phyloP scores from a whole-genome alignment of 441 rosid genomes.

The Euphorbia celastroides region DNA sequence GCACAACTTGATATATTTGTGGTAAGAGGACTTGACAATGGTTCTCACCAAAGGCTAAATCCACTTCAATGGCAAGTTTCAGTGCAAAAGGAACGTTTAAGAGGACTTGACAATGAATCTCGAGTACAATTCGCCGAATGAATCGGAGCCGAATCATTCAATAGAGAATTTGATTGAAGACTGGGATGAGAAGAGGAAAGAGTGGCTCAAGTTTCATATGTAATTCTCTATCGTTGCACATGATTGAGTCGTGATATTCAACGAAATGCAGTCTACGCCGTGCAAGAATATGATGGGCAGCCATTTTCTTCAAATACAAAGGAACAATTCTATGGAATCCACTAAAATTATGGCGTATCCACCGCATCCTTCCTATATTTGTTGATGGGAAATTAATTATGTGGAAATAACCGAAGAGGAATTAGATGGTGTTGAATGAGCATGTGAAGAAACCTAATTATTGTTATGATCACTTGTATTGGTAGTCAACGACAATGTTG shows the following conservation, averaged over 20 bases:
- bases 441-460: no score
- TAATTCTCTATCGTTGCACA: slow-evolving; percentile 43
- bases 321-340: slow-evolving; percentile 82
- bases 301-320: slow-evolving; percentile 72
- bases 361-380: slow-evolving; percentile 63
- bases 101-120: slow-evolving; percentile 29
- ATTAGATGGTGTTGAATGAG: no score
- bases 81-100: slow-evolving; percentile 2
- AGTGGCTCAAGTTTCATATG: slow-evolving; percentile 71
- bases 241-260: slow-evolving; percentile 60
- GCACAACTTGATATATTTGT: no score
- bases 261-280: slow-evolving; percentile 78
- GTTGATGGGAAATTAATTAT: no score
- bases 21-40: no score
- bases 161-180: slow-evolving; percentile 47
- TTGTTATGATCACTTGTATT: no score
- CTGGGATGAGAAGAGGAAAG: slow-evolving; percentile 76
- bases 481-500: no score
- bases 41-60: no score
- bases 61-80: no score
- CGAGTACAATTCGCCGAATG: slow-evolving; percentile 46
- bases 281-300: slow-evolving; percentile 83
- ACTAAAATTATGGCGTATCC: slow-evolving; percentile 68
- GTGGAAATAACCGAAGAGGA: no score
- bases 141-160: slow-evolving; percentile 51